phyloP scores from a whole-genome alignment of 2,329 filamentous ascomycete genomes.

The Mycogone perniciosa region DNA sequence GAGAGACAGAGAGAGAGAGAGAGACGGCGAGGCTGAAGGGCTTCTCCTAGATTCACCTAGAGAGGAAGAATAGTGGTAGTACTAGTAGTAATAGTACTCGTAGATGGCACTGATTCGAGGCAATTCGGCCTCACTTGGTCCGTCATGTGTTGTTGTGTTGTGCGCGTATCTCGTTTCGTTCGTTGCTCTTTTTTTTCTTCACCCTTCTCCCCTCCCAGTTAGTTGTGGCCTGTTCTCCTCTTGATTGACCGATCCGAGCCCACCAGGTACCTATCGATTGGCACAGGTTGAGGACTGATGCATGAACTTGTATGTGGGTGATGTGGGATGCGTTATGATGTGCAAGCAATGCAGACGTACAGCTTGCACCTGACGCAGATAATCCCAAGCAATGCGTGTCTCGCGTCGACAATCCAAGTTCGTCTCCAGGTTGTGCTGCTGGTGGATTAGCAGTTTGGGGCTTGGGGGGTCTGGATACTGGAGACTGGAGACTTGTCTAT shows the following conservation, averaged over 20 bases:
- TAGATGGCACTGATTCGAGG: too few species aligned
- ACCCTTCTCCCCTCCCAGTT: not conserved
- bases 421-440: not conserved
- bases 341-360: not conserved
- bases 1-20: not conserved
- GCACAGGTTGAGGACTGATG: slow-evolving; percentile 2
- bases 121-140: too few species aligned
- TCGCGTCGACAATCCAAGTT: not conserved
- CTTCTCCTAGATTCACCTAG: not conserved
- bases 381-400: not conserved
- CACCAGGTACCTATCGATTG: not conserved
- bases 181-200: not conserved
- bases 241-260: slow-evolving; percentile 2
- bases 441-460: not conserved
- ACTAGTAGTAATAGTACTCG: not conserved
- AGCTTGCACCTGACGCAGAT: not conserved
- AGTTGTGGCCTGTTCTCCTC: not conserved
- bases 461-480: too few species aligned
- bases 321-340: not conserved
- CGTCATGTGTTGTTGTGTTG: too few species aligned
- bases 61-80: not conserved
- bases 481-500: too few species aligned
- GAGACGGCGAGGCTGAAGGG: not conserved
- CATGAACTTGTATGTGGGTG: slow-evolving; percentile 8
- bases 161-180: not conserved